Conservation (phyloP, 257 asterid genomes). For the Nemophila menziesii region DNA sequence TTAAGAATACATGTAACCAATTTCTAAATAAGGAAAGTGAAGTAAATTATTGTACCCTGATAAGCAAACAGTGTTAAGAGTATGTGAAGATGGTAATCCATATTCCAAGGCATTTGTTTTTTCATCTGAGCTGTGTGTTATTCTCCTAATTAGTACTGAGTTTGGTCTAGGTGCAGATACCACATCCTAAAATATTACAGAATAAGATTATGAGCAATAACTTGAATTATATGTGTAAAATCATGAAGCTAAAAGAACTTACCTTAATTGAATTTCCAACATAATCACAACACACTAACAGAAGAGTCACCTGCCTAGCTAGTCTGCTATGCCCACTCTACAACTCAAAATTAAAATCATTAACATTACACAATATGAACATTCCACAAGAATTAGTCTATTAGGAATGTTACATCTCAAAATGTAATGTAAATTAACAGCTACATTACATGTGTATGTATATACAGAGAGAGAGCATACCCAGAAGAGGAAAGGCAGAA, state of each 20-base stretch:
- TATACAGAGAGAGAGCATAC: constrained; percentile 25
- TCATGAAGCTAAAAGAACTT: background rate
- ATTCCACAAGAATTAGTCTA: no score
- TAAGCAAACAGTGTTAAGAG: constrained; percentile 88
- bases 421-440: background rate
- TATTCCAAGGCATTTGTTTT: constrained; percentile 87
- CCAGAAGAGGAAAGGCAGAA: constrained; percentile 96
- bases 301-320: constrained; percentile 93
- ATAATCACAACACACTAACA: constrained; percentile 86
- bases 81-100: constrained; percentile 90
- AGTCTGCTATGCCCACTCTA: constrained; percentile 90
- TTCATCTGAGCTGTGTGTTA: constrained; percentile 74
- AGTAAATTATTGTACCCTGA: constrained; percentile 50
- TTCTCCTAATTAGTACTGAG: constrained; percentile 66
- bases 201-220: background rate
- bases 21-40: background rate
- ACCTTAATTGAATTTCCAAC: constrained; percentile 70
- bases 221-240: background rate
- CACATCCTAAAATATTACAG: constrained; percentile 45
- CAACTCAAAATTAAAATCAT: constrained; percentile 11
- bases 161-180: constrained; percentile 84
- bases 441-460: background rate
- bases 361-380: background rate
- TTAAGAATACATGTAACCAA: background rate
- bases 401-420: no score